phyloP scores from a whole-genome alignment of 1,284 basidiomycete genomes.

The Marasmius fiardii region DNA sequence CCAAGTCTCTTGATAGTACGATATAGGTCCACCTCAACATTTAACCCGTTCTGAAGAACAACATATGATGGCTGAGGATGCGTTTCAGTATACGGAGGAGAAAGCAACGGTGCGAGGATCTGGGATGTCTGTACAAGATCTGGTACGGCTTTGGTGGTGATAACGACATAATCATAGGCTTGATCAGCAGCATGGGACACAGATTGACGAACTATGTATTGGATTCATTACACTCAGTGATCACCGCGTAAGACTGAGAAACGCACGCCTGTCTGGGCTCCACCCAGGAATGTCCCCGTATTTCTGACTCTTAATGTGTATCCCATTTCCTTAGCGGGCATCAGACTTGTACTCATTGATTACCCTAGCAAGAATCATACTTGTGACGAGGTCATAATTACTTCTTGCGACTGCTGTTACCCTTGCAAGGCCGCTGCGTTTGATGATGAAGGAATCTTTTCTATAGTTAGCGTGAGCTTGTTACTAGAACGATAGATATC shows the following conservation, averaged over 20 bases:
- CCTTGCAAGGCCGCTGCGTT: conserved; percentile 13
- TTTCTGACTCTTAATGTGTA: conserved; percentile 15
- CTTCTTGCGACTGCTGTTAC: conserved; percentile 20
- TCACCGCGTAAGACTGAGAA: background rate
- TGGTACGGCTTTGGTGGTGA: conserved; percentile 40
- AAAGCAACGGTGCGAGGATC: conserved; percentile 58
- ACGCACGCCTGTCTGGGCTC: conserved; percentile 16
- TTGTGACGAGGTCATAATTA: conserved; percentile 15
- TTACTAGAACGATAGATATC: background rate
- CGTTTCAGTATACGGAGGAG: conserved; percentile 41
- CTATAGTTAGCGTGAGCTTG: background rate
- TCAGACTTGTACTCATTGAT: background rate
- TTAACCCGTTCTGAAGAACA: conserved; percentile 76
- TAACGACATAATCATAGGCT: conserved; percentile 13
- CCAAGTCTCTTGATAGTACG: conserved; percentile 41
- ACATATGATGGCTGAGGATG: conserved; percentile 59
- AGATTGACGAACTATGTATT: conserved; percentile 10
- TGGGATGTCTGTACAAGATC: conserved; percentile 58
- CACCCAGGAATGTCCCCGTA: conserved; percentile 15
- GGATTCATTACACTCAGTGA: background rate
- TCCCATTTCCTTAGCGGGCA: conserved; percentile 12
- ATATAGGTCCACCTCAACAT: conserved; percentile 69
- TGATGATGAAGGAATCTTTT: conserved; percentile 12
- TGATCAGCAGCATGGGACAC: conserved; percentile 15
- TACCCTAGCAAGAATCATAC: background rate